phyloP scores from a whole-genome alignment of 768 basidiomycete species.

The Suillus ampliporus region DNA sequence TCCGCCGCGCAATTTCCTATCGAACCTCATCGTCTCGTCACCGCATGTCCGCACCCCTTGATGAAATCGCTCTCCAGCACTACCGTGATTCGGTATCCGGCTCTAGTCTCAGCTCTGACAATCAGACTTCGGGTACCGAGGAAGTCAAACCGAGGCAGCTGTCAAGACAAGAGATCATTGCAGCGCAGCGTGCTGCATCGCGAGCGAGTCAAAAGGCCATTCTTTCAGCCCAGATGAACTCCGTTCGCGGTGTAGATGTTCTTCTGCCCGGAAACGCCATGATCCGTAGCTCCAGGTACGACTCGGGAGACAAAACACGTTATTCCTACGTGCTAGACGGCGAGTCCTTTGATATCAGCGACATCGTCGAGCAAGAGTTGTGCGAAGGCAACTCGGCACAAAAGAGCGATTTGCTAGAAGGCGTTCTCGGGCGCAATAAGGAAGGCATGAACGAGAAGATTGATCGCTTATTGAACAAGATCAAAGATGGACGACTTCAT shows the following conservation, averaged over 20 bases:
- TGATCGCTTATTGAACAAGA: slow-evolving; percentile 76
- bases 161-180: slow-evolving; percentile 90
- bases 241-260: slow-evolving; percentile 87
- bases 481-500: slow-evolving; percentile 64
- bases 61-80: slow-evolving; percentile 81
- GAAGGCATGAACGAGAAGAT: slow-evolving; percentile 72
- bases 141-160: slow-evolving; percentile 46
- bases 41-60: slow-evolving; percentile 76
- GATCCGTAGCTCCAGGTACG: slow-evolving; percentile 82
- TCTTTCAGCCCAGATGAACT: slow-evolving; percentile 84
- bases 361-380: slow-evolving; percentile 91
- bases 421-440: slow-evolving; percentile 61
- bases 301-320: slow-evolving; percentile 73
- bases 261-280: slow-evolving; percentile 84
- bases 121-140: slow-evolving; percentile 29
- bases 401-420: slow-evolving; percentile 70
- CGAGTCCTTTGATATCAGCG: slow-evolving; percentile 91
- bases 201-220: slow-evolving; percentile 87
- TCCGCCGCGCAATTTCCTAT: slow-evolving; percentile 82
- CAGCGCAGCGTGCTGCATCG: slow-evolving; percentile 86
- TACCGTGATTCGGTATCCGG: slow-evolving; percentile 64
- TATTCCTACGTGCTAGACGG: slow-evolving; percentile 97
- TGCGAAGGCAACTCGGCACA: slow-evolving; percentile 49
- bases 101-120: slow-evolving; percentile 63
- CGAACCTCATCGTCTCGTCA: slow-evolving; percentile 72